phyloP scores from a whole-genome alignment of 257 asterid genomes.

The Penstemon davidsonii region DNA sequence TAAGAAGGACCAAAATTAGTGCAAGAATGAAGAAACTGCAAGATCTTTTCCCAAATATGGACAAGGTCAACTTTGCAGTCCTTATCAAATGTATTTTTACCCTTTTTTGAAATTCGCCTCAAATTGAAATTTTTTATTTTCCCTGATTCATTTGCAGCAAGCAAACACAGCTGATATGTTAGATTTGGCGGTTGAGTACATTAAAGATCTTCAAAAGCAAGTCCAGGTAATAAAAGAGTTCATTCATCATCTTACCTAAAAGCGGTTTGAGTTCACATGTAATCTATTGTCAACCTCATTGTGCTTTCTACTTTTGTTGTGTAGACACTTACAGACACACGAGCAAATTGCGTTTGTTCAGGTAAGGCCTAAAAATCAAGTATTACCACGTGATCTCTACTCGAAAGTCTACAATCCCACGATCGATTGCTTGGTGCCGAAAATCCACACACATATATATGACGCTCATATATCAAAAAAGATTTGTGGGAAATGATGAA shows the following conservation, averaged over 20 bases:
- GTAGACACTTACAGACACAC: not conserved
- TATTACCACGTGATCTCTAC: not conserved
- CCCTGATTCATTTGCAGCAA: conserved; percentile 45
- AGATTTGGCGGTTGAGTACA: conserved; percentile 57
- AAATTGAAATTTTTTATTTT: not conserved
- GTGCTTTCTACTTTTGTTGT: not conserved
- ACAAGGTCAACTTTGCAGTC: conserved; percentile 56
- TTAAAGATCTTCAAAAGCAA: conserved; percentile 59
- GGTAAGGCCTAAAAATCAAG: not conserved
- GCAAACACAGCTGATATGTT: conserved; percentile 67
- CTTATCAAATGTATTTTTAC: not conserved
- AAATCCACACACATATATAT: no score
- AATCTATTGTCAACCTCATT: conserved; percentile 16
- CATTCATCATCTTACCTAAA: conserved; percentile 13
- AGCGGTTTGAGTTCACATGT: conserved; percentile 15
- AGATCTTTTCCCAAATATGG: conserved; percentile 88
- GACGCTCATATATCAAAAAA: no score
- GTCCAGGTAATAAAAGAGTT: conserved; percentile 42
- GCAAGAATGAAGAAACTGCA: conserved; percentile 89
- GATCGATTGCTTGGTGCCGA: no score
- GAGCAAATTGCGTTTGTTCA: not conserved
- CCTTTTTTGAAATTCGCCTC: no score
- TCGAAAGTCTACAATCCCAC: not conserved
- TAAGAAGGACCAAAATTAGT: conserved; percentile 79
- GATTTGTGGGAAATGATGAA: no score